Base-by-base conservation (phyloP, 768 basidiomycete genomes). In the Amanita pallidorosea region DNA sequence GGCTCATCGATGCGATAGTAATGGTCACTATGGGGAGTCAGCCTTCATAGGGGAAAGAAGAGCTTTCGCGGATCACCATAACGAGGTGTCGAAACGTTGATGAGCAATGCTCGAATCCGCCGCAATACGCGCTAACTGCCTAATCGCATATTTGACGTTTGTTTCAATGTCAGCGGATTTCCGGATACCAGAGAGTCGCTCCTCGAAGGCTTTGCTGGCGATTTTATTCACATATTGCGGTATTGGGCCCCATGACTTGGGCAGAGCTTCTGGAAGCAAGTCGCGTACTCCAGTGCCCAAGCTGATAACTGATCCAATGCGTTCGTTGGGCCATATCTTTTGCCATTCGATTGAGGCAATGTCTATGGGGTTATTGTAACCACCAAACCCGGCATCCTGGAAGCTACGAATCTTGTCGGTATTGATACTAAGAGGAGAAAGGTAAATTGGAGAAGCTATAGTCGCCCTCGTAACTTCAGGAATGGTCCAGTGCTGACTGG, bases 331-430 rank as follows among this genome's bases (percentile, higher is more conserved):
- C 60, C 60, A 62, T 12, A 60, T 23, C 3, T 44, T 29, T 23
- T 53, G 34, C 5, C 23, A 35, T 52, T 63, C 63, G 13, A 44
- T 43, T 5, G 27, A 27, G 3, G 57, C 52, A 8, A 61, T 45
- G 9, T 52, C 51, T 12, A 56, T 47, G 1, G 62, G 61, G 37
- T 58, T 61, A 38, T 59, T 61, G 48, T 59, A 63, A 0, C 61
- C 63, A 27, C 59, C 57, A 44, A 60, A 59, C 1, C 58, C 60
- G 0, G 61, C 49, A 42, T 63, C 63, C 3, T 54, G 55, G 51
- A 59, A 65, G 9, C 27, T 34, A 40, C 54, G 53, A 36, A 56
- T 51, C 35, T 49, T 55, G 23, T 44, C 33, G n/a, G 54, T 49
- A 22, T 55, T 31, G 31, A 58, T 12, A 7, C 46, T 42, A 9